These are phyloP conservation scores for Penicillium daleae DNA, from an alignment of 495 filamentous ascomycete genomes.

Conservation along the genomic window DNA sequence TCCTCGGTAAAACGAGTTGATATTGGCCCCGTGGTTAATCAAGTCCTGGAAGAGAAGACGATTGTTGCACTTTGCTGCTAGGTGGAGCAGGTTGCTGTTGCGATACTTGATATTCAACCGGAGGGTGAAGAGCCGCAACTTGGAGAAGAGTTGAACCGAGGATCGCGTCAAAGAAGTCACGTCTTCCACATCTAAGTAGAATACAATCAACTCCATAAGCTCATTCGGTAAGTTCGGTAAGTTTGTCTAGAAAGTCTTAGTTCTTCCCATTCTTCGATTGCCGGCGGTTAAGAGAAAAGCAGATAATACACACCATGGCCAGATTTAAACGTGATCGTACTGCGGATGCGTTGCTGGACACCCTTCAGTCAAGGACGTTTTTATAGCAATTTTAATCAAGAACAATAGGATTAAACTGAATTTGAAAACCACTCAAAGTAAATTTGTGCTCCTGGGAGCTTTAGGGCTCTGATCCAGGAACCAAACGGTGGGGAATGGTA, in stretches of 20 bases:
- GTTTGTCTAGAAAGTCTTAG: not conserved
- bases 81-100: conserved; percentile 18
- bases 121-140: conserved; percentile 6
- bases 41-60: conserved; percentile 6
- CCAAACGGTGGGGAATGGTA: no score
- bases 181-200: not conserved
- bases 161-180: not conserved
- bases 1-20: conserved; percentile 19
- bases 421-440: no score
- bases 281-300: no score
- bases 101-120: conserved; percentile 18
- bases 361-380: no score
- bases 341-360: no score
- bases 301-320: no score
- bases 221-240: not conserved
- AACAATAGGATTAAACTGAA: no score
- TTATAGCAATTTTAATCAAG: no score
- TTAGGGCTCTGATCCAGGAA: no score
- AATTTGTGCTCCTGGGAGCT: no score
- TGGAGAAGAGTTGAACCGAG: not conserved
- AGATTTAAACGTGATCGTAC: no score
- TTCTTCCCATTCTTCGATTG: not conserved
- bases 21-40: conserved; percentile 10
- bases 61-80: conserved; percentile 17
- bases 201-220: not conserved